These are phyloP conservation scores for Cordyceps sp. DNA, from an alignment of 2,329 filamentous ascomycete genomes.

Conservation along the genomic window DNA sequence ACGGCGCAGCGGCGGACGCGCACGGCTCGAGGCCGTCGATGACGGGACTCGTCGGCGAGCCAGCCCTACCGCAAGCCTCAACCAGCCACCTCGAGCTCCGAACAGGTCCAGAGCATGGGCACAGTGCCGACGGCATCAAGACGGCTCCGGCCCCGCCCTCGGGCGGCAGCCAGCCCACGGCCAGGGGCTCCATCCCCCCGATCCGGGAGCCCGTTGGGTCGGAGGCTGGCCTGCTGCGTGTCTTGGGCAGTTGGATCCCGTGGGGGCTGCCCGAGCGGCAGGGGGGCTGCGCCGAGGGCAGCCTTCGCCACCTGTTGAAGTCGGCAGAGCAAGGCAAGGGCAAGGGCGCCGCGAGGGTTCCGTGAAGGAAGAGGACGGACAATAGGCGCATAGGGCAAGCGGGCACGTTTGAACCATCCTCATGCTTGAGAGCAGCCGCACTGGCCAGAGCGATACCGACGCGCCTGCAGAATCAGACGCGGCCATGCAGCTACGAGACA, in stretches of 20 bases:
- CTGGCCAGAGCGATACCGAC: no score
- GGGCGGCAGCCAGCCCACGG: constrained; percentile 5
- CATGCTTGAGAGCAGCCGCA: no score
- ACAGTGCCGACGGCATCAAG: constrained; percentile 7
- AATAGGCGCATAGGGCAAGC: no score
- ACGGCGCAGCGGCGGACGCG: constrained; percentile 10
- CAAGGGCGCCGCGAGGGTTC: constrained; percentile 12
- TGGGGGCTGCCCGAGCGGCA: constrained; percentile 8
- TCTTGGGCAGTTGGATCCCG: constrained; percentile 6
- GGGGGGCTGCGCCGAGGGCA: constrained; percentile 36
- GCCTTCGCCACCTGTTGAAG: constrained; percentile 34
- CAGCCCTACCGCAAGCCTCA: constrained; percentile 39
- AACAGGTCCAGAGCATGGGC: constrained; percentile 15
- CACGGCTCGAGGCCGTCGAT: constrained; percentile 17
- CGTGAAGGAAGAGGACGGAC: no score
- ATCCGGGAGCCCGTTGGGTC: background rate
- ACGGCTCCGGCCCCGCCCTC: constrained; percentile 1
- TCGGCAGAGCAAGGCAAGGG: constrained; percentile 16
- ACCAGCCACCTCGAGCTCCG: constrained; percentile 31
- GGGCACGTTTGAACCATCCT: background rate
- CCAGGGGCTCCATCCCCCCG: background rate
- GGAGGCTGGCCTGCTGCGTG: constrained; percentile 6
- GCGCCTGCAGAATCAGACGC: no score
- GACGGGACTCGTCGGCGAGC: constrained; percentile 33
- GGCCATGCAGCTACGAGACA: no score